A percentile compares a stretch with the other conserved stretches of the same genome.
These are phyloP conservation scores for Ascochyta fabae DNA, from an alignment of 2,329 filamentous ascomycete genomes.

Conservation along the genomic window DNA sequence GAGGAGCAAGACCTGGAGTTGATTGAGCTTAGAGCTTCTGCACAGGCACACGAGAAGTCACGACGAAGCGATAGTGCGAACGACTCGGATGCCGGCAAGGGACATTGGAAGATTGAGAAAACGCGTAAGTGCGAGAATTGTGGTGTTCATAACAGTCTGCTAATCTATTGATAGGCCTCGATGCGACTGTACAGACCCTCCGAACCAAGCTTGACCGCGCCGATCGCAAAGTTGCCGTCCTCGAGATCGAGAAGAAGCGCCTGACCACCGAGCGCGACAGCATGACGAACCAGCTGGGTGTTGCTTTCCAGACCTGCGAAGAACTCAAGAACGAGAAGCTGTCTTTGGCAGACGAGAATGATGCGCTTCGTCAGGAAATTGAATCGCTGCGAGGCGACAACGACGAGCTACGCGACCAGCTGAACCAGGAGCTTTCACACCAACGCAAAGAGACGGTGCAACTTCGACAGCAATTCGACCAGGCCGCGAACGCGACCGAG, in stretches of 20 bases:
- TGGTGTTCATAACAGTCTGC: not conserved
- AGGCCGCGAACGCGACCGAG: conserved; percentile 42
- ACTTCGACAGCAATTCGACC: conserved; percentile 42
- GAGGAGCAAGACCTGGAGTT: conserved; percentile 61
- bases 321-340: conserved; percentile 56
- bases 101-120: conserved; percentile 57
- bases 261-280: conserved; percentile 70
- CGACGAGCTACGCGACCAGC: conserved; percentile 41
- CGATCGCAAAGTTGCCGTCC: conserved; percentile 67
- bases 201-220: conserved; percentile 68
- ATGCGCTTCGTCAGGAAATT: conserved; percentile 45
- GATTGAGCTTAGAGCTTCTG: conserved; percentile 56
- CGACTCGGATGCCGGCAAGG: conserved; percentile 54
- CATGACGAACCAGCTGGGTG: conserved; percentile 66
- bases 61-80: conserved; percentile 57
- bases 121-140: conserved; percentile 57
- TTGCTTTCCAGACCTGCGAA: conserved; percentile 65
- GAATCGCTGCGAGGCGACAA: conserved; percentile 45
- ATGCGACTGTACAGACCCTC: conserved; percentile 65
- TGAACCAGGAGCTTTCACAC: conserved; percentile 42
- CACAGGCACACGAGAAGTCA: conserved; percentile 50
- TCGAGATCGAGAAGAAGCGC: conserved; percentile 68
- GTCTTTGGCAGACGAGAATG: conserved; percentile 44
- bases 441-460: conserved; percentile 45
- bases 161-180: conserved; percentile 57